Conservation (phyloP, 2,329 filamentous ascomycete species). For the Lecanosticta acicola region DNA sequence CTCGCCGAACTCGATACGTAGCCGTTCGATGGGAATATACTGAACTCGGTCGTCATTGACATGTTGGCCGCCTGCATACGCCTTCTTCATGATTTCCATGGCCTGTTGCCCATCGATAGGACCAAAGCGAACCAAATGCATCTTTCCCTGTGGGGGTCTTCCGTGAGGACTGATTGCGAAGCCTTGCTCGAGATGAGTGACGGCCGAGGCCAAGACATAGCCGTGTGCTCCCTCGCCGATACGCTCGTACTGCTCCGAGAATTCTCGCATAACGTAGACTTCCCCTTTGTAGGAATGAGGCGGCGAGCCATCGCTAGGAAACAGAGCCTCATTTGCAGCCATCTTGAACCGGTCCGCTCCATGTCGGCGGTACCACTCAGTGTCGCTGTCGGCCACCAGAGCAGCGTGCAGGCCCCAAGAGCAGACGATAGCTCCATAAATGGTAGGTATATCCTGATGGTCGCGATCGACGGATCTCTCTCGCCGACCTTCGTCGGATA, state of each 20-base stretch:
- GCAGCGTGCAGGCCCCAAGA: slow-evolving; percentile 88
- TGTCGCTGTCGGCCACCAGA: slow-evolving; percentile 87
- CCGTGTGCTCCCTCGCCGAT: slow-evolving; percentile 52
- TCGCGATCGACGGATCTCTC: slow-evolving; percentile 35
- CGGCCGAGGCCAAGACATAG: slow-evolving; percentile 71
- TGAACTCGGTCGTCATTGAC: slow-evolving; percentile 53
- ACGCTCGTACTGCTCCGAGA: slow-evolving; percentile 26
- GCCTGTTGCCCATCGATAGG: slow-evolving; percentile 58
- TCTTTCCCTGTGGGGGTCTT: slow-evolving; percentile 61
- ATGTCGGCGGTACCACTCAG: slow-evolving; percentile 68
- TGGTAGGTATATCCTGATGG: slow-evolving; percentile 26
- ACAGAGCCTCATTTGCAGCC: slow-evolving; percentile 72
- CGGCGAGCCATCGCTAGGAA: slow-evolving; percentile 46
- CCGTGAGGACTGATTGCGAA: slow-evolving; percentile 77
- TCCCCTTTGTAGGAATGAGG: slow-evolving; percentile 54
- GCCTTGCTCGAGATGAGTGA: slow-evolving; percentile 73
- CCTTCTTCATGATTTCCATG: slow-evolving; percentile 69
- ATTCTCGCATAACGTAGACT: slow-evolving; percentile 41
- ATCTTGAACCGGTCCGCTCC: slow-evolving; percentile 76
- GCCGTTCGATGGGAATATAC: slow-evolving; percentile 64
- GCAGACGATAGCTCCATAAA: slow-evolving; percentile 74
- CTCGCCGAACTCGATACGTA: slow-evolving; percentile 63
- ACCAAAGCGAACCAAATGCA: slow-evolving; percentile 72
- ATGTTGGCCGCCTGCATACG: slow-evolving; percentile 54
- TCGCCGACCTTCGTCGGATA: slow-evolving; percentile 41